Conservation (phyloP, 352 stramenopile genomes). For the Globisporangium solare region DNA sequence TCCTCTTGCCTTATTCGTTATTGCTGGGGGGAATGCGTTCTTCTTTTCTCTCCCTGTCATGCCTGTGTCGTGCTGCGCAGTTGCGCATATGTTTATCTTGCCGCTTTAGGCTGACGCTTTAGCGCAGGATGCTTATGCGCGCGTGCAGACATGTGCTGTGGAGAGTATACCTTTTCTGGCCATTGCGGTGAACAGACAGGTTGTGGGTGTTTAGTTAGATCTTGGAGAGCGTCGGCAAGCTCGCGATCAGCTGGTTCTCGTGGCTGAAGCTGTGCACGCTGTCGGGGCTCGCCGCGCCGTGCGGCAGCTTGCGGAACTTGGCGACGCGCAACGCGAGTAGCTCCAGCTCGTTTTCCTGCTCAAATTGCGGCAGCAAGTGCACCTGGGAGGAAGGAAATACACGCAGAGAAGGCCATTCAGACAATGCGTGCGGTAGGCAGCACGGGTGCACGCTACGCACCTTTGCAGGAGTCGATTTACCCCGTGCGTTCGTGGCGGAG, state of each 20-base stretch:
- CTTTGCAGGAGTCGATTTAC: conserved; percentile 13
- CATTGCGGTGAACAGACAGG: too few species aligned
- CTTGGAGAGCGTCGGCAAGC: conserved; percentile 64
- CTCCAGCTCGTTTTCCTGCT: conserved; percentile 57
- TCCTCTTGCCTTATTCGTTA: too few species aligned
- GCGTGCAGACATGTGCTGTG: too few species aligned
- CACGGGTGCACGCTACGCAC: conserved; percentile 9
- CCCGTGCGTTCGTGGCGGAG: conserved; percentile 11
- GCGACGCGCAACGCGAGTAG: conserved; percentile 52
- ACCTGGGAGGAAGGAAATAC: conserved; percentile 12
- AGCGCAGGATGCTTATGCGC: too few species aligned
- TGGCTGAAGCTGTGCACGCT: conserved; percentile 32
- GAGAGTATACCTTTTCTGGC: too few species aligned
- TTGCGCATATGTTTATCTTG: conserved; percentile 1
- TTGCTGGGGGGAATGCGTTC: too few species aligned
- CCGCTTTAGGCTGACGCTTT: too few species aligned
- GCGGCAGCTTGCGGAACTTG: conserved; percentile 73
- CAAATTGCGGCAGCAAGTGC: conserved; percentile 34
- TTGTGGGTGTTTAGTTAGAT: conserved; percentile 36
- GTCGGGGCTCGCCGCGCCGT: conserved; percentile 16
- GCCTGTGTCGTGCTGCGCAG: too few species aligned
- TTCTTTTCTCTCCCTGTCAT: too few species aligned
- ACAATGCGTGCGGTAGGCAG: background rate
- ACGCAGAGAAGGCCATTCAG: conserved; percentile 4
- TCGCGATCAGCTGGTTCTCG: conserved; percentile 57